Evolutionary conservation across 2,329 filamentous ascomycete species (phyloP).

Genomic region (Paraconiothyrium sp.): DNA sequence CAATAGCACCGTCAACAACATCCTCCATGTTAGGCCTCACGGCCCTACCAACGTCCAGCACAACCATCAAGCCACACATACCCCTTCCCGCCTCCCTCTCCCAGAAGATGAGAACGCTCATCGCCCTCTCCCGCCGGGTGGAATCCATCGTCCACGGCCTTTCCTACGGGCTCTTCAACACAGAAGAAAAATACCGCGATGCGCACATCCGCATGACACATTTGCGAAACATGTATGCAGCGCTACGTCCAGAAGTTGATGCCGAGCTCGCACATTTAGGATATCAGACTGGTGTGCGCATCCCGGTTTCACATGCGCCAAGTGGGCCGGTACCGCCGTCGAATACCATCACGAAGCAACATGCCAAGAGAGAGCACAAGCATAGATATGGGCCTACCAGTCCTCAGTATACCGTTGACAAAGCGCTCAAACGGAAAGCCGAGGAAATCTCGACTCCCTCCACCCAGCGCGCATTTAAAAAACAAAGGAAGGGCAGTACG

Average conservation of each 20-base stretch:
- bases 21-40: neutral
- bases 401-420: constrained; percentile 15
- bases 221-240: neutral
- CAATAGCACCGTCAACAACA: neutral
- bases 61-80: constrained; percentile 5
- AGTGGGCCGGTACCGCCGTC: neutral
- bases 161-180: constrained; percentile 13
- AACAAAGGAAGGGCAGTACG: neutral
- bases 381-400: constrained; percentile 3
- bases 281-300: neutral
- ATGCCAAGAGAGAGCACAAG: neutral
- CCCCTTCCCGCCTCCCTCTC: constrained; percentile 22
- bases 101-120: constrained; percentile 21
- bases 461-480: neutral
- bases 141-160: constrained; percentile 14
- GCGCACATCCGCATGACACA: neutral
- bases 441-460: neutral
- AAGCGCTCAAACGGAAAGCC: constrained; percentile 15
- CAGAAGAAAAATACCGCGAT: neutral
- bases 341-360: too few relatives aligned
- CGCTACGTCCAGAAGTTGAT: neutral
- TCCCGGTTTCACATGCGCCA: neutral
- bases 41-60: neutral
- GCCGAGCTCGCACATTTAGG: neutral
- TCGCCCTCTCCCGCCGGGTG: constrained; percentile 19